Conservation (phyloP, 202 grass and related monocot species). For the Carex arenaria region DNA sequence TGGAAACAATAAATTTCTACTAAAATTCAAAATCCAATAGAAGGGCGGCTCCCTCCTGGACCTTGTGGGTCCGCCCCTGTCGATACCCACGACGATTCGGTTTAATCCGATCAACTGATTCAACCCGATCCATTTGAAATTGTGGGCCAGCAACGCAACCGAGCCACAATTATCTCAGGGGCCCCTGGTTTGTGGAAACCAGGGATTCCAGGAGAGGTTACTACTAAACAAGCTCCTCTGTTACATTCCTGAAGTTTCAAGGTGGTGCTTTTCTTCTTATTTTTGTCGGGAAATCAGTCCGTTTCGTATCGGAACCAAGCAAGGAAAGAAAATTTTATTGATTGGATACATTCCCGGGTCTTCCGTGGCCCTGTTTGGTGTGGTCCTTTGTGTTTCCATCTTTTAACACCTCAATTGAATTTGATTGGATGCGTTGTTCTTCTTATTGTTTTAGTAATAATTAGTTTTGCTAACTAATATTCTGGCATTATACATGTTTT, state of each 20-base stretch:
- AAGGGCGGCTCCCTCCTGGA: too few species aligned
- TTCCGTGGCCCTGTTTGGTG: background rate
- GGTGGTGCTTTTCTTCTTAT: background rate
- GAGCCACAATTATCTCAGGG: background rate
- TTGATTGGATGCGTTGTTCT: background rate
- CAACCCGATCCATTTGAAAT: background rate
- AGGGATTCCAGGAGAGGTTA: background rate
- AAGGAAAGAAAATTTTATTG: background rate
- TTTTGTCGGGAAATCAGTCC: background rate
- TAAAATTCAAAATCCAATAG: too few species aligned
- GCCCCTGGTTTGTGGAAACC: background rate
- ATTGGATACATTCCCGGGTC: background rate
- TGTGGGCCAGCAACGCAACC: background rate
- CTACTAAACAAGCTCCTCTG: background rate
- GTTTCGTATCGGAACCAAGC: slow-evolving; percentile 9
- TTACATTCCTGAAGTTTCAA: slow-evolving; percentile 17
- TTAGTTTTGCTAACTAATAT: background rate
- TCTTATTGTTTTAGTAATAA: background rate
- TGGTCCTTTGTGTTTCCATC: background rate
- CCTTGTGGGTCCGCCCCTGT: too few species aligned
- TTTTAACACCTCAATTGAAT: background rate
- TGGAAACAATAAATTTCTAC: too few species aligned
- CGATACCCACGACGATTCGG: background rate
- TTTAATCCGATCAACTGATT: background rate
- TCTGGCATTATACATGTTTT: background rate